A percentile compares a stretch with the other conserved stretches of the same genome.
Conservation (phyloP, 2,329 filamentous ascomycete genomes). For the Cladosporium austrohemisphaericum region DNA sequence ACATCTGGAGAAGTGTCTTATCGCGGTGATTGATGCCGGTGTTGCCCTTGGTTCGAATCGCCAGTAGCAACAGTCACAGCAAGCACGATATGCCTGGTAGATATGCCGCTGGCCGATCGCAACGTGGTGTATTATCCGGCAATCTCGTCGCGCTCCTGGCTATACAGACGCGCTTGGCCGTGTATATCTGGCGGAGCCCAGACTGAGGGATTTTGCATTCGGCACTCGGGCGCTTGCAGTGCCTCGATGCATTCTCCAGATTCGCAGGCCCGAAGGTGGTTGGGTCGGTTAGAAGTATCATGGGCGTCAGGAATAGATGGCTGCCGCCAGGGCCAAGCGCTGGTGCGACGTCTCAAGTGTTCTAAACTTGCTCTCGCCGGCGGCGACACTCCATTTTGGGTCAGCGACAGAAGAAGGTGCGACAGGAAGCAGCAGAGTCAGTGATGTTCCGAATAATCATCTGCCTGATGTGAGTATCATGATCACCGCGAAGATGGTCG, state of each 20-base stretch:
- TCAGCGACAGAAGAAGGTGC: no score
- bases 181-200: neutral
- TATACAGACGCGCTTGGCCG: neutral
- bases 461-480: no score
- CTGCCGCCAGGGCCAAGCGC: neutral
- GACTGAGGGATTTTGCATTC: neutral
- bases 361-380: no score
- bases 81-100: neutral
- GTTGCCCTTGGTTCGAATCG: neutral
- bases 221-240: neutral
- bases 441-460: no score
- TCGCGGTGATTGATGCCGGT: slow-evolving; percentile 4
- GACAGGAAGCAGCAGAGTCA: no score
- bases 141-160: neutral
- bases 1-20: neutral
- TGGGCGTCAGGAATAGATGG: slow-evolving; percentile 8
- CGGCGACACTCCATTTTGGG: no score
- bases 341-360: neutral
- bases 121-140: no score
- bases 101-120: no score
- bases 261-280: neutral
- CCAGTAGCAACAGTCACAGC: neutral
- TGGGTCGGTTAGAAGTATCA: neutral
- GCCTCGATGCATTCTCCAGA: slow-evolving; percentile 2
- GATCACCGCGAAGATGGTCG: no score